Evolutionary conservation across 495 filamentous ascomycete species (phyloP).

Genomic region (Daldinia bambusicola): DNA sequence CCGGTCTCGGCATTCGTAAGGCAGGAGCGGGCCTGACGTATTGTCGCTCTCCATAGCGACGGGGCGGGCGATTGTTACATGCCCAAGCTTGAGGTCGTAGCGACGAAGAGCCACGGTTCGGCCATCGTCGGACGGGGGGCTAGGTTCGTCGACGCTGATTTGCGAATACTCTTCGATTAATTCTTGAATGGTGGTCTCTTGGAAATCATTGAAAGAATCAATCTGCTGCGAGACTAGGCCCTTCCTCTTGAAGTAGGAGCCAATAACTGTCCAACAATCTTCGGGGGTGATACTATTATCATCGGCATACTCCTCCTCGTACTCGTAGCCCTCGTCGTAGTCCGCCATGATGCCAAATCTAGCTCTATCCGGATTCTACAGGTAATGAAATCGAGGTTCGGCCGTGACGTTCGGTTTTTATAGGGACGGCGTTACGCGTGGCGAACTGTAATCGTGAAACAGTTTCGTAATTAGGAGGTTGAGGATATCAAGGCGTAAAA

Average conservation of each 20-base stretch:
- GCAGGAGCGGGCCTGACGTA: conserved; percentile 79
- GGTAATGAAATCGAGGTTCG: conserved; percentile 6
- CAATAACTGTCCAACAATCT: conserved; percentile 97
- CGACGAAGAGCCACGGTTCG: conserved; percentile 82
- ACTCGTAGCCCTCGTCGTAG: conserved; percentile 50
- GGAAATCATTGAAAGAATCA: conserved; percentile 98
- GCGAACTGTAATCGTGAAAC: conserved; percentile 18
- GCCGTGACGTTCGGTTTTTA: background rate
- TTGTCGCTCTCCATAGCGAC: conserved; percentile 93
- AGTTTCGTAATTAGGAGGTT: conserved; percentile 1
- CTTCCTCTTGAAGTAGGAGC: conserved; percentile 93
- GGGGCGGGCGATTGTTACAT: conserved; percentile 82
- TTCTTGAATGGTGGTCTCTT: conserved; percentile 89
- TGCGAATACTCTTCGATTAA: conserved; percentile 88
- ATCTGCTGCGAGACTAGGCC: conserved; percentile 97
- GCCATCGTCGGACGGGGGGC: conserved; percentile 74
- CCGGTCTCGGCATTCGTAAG: conserved; percentile 91
- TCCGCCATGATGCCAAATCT: conserved; percentile 40
- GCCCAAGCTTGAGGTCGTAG: conserved; percentile 93
- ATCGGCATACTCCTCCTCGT: conserved; percentile 61
- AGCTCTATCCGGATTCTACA: background rate
- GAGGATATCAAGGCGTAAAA: background rate
- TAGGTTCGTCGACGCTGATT: conserved; percentile 87
- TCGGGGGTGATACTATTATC: conserved; percentile 86
- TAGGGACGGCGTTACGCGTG: background rate